Evolutionary conservation across 1,284 basidiomycete species (phyloP).

Genomic region (Leccinum griseonigrum): DNA sequence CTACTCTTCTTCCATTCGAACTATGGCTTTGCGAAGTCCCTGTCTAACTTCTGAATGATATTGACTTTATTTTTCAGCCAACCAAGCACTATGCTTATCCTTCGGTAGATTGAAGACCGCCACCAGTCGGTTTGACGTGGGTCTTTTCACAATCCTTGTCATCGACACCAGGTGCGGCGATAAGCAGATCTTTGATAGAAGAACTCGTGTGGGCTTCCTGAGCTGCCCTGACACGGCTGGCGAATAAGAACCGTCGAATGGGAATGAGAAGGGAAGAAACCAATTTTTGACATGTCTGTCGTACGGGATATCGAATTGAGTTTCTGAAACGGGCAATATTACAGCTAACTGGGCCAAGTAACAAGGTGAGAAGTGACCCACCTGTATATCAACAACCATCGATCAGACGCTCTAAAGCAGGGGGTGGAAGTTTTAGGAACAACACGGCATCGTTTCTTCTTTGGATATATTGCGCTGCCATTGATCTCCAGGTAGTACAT

Average conservation of each 20-base stretch:
- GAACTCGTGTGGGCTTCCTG: slow-evolving; percentile 96
- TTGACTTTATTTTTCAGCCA: slow-evolving; percentile 85
- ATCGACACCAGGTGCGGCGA: slow-evolving; percentile 90
- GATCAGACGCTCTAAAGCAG: slow-evolving; percentile 55
- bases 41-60: slow-evolving; percentile 91
- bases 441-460: slow-evolving; percentile 76
- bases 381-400: slow-evolving; percentile 76
- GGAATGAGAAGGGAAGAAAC: slow-evolving; percentile 59
- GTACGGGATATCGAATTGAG: slow-evolving; percentile 77
- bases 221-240: slow-evolving; percentile 95
- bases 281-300: slow-evolving; percentile 61
- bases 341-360: background rate
- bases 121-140: slow-evolving; percentile 92
- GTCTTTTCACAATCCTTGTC: slow-evolving; percentile 95
- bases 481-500: slow-evolving; percentile 34
- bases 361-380: slow-evolving; percentile 24
- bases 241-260: slow-evolving; percentile 96
- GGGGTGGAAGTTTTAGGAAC: slow-evolving; percentile 64
- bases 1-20: slow-evolving; percentile 91
- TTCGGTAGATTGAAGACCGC: slow-evolving; percentile 94
- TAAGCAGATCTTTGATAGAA: slow-evolving; percentile 95
- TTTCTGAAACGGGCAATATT: slow-evolving; percentile 42
- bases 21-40: slow-evolving; percentile 96
- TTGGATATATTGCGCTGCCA: slow-evolving; percentile 47
- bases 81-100: slow-evolving; percentile 91